These are phyloP conservation scores for Arthrinium puccinioides DNA, from an alignment of 2,329 filamentous ascomycete genomes.

Conservation along the genomic window DNA sequence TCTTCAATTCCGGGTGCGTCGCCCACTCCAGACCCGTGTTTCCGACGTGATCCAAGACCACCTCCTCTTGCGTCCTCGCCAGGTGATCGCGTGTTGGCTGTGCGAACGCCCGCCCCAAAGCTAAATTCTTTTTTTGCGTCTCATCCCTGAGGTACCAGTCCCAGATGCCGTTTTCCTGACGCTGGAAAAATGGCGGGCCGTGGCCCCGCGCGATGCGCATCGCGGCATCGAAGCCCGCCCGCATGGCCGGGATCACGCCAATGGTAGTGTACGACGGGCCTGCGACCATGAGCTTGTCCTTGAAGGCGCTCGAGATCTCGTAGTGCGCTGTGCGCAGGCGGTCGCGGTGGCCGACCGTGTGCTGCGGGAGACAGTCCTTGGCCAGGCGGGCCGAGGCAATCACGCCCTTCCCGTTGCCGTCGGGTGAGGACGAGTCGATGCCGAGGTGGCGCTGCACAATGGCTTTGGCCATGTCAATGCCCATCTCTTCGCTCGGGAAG, in stretches of 20 bases:
- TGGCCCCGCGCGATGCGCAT: slow-evolving; percentile 23
- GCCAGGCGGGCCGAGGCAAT: slow-evolving; percentile 53
- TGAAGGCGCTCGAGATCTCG: slow-evolving; percentile 48
- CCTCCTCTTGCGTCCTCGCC: neutral
- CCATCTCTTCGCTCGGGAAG: slow-evolving; percentile 59
- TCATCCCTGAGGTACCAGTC: neutral
- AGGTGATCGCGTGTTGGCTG: too few species aligned
- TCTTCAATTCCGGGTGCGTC: slow-evolving; percentile 4
- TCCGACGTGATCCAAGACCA: slow-evolving; percentile 14
- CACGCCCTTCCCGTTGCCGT: slow-evolving; percentile 41
- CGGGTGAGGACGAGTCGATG: slow-evolving; percentile 40
- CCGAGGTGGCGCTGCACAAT: slow-evolving; percentile 68
- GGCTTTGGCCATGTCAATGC: slow-evolving; percentile 59
- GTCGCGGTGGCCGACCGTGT: slow-evolving; percentile 67
- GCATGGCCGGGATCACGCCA: slow-evolving; percentile 44
- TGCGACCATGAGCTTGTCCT: slow-evolving; percentile 57
- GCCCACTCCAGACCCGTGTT: slow-evolving; percentile 17
- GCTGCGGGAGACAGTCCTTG: slow-evolving; percentile 81
- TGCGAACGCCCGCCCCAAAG: too few species aligned
- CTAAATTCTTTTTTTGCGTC: neutral
- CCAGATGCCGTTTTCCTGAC: neutral
- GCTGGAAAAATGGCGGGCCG: slow-evolving; percentile 13
- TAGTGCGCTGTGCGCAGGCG: slow-evolving; percentile 51
- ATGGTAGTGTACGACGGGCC: slow-evolving; percentile 47
- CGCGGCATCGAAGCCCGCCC: slow-evolving; percentile 40